A percentile compares a stretch with the other conserved stretches of the same genome.
Evolutionary conservation across 441 rosid species (phyloP).

Genomic region (Corymbia citriodora): DNA sequence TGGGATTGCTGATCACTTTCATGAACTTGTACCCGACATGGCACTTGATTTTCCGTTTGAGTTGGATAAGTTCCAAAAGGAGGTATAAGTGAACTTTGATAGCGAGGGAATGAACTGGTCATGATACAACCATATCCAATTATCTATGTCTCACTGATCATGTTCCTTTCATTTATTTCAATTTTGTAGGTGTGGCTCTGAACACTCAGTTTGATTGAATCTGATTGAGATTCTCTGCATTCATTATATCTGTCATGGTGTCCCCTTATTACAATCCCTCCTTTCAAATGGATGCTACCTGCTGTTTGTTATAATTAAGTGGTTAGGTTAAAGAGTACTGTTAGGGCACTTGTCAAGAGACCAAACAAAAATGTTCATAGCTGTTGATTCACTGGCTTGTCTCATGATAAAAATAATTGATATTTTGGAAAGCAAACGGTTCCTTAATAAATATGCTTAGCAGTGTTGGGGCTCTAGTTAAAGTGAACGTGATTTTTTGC

Average conservation of each 20-base stretch:
- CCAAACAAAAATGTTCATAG: background rate
- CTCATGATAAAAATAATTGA: background rate
- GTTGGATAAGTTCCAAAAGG: constrained; percentile 89
- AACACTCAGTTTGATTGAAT: background rate
- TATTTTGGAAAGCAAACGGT: background rate
- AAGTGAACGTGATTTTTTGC: background rate
- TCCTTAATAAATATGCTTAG: background rate
- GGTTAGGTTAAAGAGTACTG: background rate
- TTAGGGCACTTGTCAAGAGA: background rate
- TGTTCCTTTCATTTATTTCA: background rate
- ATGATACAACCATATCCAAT: background rate
- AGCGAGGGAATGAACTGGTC: background rate
- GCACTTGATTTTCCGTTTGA: constrained; percentile 93
- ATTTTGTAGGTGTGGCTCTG: background rate
- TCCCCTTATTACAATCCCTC: background rate
- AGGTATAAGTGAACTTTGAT: constrained; percentile 34
- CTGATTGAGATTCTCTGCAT: background rate
- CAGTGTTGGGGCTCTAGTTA: background rate
- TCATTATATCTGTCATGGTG: background rate
- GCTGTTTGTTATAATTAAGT: background rate
- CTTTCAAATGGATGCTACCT: background rate
- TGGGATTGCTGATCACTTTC: constrained; percentile 68
- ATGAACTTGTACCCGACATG: constrained; percentile 87
- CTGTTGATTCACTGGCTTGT: background rate
- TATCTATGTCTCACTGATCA: background rate